Conservation (phyloP, 75 land plant species). For the Picea glauca region DNA sequence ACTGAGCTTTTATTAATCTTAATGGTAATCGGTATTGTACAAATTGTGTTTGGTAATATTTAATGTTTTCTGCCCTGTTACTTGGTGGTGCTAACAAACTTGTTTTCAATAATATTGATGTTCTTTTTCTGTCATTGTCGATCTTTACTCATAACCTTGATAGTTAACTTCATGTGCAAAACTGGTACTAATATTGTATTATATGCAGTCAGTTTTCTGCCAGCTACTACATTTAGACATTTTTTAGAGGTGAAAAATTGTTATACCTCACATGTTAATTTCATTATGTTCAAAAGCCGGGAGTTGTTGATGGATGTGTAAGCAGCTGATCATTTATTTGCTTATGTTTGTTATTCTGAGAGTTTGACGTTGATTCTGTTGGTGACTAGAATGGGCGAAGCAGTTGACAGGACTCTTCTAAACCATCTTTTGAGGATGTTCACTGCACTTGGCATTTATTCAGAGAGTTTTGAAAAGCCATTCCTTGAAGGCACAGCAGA, state of each 20-base stretch:
- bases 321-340: neutral
- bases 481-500: slow-evolving; percentile 89
- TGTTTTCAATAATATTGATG: neutral
- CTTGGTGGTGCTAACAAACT: neutral
- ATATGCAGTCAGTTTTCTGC: neutral
- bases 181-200: neutral
- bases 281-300: too few relatives aligned
- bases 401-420: slow-evolving; percentile 83
- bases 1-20: too few relatives aligned
- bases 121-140: neutral
- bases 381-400: slow-evolving; percentile 79
- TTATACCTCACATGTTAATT: too few relatives aligned
- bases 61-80: neutral
- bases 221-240: neutral
- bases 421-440: slow-evolving; percentile 98
- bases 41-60: neutral
- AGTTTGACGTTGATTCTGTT: neutral
- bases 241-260: neutral
- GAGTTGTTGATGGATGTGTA: neutral
- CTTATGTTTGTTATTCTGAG: neutral
- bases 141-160: neutral
- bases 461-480: slow-evolving; percentile 94
- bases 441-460: slow-evolving; percentile 91
- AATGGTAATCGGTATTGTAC: neutral
- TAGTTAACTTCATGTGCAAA: neutral